Evolutionary conservation across 2,329 filamentous ascomycete species (phyloP).

Genomic region (Fusarium hostae): DNA sequence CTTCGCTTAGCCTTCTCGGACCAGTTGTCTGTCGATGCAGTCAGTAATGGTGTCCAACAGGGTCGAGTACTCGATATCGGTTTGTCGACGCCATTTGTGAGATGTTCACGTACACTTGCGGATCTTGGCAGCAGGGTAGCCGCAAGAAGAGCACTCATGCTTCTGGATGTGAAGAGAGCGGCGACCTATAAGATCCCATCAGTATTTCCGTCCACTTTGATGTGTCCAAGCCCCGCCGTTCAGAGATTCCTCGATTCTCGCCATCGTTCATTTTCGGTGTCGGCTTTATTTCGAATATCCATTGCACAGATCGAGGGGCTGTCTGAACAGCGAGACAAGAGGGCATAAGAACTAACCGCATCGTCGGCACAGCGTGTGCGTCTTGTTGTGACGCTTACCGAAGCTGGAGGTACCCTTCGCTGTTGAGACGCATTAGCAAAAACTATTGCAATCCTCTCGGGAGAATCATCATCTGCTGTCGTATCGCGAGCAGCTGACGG

Average conservation of each 20-base stretch:
- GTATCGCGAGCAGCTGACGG: conserved; percentile 24
- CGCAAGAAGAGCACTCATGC: conserved; percentile 95
- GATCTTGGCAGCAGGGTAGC: conserved; percentile 96
- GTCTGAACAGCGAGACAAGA: conserved; percentile 20
- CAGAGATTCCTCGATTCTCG: conserved; percentile 30
- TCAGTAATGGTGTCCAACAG: conserved; percentile 28
- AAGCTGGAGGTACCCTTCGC: conserved; percentile 69
- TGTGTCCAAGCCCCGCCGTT: conserved; percentile 8
- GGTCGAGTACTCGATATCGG: conserved; percentile 13
- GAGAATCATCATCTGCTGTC: conserved; percentile 32
- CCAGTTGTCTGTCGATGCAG: conserved; percentile 85
- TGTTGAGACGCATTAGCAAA: conserved; percentile 50
- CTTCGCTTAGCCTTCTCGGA: conserved; percentile 99
- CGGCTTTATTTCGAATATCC: conserved; percentile 21
- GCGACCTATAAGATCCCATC: conserved; percentile 70
- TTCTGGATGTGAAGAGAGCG: conserved; percentile 99
- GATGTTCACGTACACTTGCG: conserved; percentile 87
- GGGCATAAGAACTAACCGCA: conserved; percentile 77
- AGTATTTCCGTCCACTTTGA: conserved; percentile 32
- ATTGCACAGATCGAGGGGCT: conserved; percentile 27
- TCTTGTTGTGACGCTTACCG: conserved; percentile 89
- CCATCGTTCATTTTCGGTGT: conserved; percentile 13
- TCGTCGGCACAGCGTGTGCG: conserved; percentile 97
- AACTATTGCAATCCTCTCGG: conserved; percentile 15
- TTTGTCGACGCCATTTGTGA: conserved; percentile 10